phyloP scores from a whole-genome alignment of 345 rosid species.

The Aquilaria malaccensis region DNA sequence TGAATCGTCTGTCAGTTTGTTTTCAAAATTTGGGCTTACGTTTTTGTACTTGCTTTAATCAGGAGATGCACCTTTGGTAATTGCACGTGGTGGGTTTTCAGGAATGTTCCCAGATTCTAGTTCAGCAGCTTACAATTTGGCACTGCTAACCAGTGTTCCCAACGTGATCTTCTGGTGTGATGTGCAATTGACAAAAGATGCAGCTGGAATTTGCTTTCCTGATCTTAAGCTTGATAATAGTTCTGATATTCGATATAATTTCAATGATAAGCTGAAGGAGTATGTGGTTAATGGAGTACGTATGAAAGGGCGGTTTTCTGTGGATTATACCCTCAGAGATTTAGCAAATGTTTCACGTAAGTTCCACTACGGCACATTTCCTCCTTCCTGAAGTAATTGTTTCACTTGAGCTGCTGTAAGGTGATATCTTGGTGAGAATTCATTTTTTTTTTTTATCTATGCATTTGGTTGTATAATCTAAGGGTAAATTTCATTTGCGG shows the following conservation, averaged over 20 bases:
- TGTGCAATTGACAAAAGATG: constrained; percentile 74
- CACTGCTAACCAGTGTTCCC: constrained; percentile 13
- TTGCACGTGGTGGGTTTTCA: constrained; percentile 76
- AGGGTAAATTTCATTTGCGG: no score
- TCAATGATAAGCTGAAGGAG: neutral
- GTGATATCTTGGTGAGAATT: neutral
- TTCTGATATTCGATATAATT: constrained; percentile 8
- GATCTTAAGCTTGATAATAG: constrained; percentile 37
- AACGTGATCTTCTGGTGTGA: constrained; percentile 50
- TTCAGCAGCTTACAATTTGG: constrained; percentile 21
- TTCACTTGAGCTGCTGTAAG: no score
- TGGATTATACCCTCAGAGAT: constrained; percentile 35
- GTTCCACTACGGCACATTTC: constrained; percentile 10
- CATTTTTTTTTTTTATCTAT: no score
- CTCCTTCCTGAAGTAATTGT: no score
- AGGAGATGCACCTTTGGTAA: constrained; percentile 54
- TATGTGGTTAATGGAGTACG: constrained; percentile 30
- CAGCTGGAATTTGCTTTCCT: constrained; percentile 55
- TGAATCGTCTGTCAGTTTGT: no score
- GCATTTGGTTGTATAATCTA: no score
- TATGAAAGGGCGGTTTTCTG: constrained; percentile 34
- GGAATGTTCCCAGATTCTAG: constrained; percentile 69
- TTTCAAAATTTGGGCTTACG: no score
- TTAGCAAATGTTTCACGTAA: constrained; percentile 26
- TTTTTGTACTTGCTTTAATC: neutral